Conservation (phyloP, 2,329 filamentous ascomycete species). For the Escovopsis sp. region DNA sequence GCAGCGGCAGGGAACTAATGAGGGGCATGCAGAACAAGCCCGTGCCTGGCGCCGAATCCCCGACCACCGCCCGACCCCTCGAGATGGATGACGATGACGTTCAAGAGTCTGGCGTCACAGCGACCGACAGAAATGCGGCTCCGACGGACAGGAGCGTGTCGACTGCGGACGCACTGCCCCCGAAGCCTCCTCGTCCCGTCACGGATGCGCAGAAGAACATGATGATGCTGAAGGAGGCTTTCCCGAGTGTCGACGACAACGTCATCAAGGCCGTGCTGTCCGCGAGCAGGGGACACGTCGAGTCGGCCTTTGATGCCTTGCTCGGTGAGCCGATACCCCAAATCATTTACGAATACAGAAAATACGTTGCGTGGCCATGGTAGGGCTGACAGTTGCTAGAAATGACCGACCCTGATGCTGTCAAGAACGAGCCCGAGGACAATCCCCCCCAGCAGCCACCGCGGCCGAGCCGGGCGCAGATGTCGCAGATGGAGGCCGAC, state of each 20-base stretch:
- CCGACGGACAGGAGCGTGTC: conserved; percentile 11
- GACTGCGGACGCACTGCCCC: conserved; percentile 36
- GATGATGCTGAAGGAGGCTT: conserved; percentile 82
- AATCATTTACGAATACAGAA: too few relatives aligned
- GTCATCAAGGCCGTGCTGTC: conserved; percentile 79
- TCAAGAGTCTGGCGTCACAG: conserved; percentile 41
- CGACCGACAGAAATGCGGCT: conserved; percentile 23
- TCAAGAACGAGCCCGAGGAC: conserved; percentile 35
- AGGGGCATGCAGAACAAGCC: conserved; percentile 27
- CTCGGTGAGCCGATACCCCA: conserved; percentile 40
- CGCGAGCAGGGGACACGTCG: conserved; percentile 75
- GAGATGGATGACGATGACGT: conserved; percentile 58
- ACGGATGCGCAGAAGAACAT: conserved; percentile 75
- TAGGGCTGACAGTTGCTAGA: conserved; percentile 26
- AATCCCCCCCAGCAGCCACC: conserved; percentile 64
- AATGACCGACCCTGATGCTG: conserved; percentile 67
- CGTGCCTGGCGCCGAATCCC: conserved; percentile 42
- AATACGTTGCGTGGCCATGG: conserved; percentile 5
- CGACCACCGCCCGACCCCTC: conserved; percentile 48
- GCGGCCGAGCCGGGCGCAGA: conserved; percentile 50
- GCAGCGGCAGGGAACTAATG: conserved; percentile 10
- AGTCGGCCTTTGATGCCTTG: conserved; percentile 90
- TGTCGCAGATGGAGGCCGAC: conserved; percentile 77
- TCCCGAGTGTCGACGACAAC: conserved; percentile 63
- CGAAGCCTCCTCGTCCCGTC: conserved; percentile 74